A percentile compares a stretch with the other conserved stretches of the same genome.
These are phyloP conservation scores for Trichoderma aggressivum DNA, from an alignment of 2,329 filamentous ascomycete genomes.

Conservation along the genomic window DNA sequence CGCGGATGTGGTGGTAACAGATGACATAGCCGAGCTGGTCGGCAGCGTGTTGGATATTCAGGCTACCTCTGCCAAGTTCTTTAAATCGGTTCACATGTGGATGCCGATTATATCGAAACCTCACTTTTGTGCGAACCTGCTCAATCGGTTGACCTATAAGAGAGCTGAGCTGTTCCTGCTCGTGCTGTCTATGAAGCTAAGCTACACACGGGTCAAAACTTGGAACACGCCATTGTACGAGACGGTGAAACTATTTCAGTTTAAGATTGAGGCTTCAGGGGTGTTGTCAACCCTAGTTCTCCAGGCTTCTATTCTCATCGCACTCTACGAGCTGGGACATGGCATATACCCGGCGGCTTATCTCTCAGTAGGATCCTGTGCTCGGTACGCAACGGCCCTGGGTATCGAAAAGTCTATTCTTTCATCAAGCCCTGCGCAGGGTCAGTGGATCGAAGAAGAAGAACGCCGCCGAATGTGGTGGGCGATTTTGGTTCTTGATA, in stretches of 20 bases:
- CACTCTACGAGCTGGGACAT: constrained; percentile 14
- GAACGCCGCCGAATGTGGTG: constrained; percentile 15
- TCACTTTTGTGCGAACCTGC: neutral
- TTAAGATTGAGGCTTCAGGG: constrained; percentile 7
- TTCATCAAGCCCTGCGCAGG: neutral
- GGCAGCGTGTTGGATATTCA: constrained; percentile 13
- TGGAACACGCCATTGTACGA: constrained; percentile 1
- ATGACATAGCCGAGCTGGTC: neutral
- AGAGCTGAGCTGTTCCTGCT: constrained; percentile 10
- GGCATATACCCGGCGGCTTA: constrained; percentile 5
- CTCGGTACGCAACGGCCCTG: constrained; percentile 4
- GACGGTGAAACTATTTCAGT: constrained; percentile 1
- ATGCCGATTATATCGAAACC: constrained; percentile 14
- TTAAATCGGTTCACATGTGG: constrained; percentile 7
- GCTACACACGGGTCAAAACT: neutral
- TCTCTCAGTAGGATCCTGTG: constrained; percentile 7
- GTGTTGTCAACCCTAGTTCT: constrained; percentile 4
- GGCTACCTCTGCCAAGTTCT: neutral
- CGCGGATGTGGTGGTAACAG: neutral
- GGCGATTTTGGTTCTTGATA: constrained; percentile 15
- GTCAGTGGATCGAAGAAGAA: constrained; percentile 12
- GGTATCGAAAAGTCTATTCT: constrained; percentile 7
- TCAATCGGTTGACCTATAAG: constrained; percentile 7
- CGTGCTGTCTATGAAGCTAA: constrained; percentile 13
- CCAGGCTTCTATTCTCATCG: constrained; percentile 9